phyloP scores from a whole-genome alignment of 139 green algal species.

The Micractinium sp. region DNA sequence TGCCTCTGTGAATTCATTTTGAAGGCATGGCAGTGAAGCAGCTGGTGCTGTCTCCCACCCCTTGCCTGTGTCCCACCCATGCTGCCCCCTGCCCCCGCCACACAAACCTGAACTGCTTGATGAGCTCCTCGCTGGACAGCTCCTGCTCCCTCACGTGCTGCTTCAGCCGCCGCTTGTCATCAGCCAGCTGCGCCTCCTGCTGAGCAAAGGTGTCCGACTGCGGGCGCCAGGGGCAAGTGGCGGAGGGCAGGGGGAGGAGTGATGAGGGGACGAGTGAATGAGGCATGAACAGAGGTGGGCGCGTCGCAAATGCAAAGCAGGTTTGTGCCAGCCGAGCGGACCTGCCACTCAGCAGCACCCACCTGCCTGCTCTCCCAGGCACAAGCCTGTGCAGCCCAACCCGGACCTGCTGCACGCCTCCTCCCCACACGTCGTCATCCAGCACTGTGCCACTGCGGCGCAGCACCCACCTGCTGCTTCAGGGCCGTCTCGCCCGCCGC shows the following conservation, averaged over 20 bases:
- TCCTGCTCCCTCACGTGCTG: constrained; percentile 86
- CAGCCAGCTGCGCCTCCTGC: constrained; percentile 68
- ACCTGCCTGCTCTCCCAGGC: too few species aligned
- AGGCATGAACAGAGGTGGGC: too few species aligned
- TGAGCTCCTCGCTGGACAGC: constrained; percentile 78
- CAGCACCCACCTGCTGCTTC: constrained; percentile 67
- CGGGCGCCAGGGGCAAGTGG: background rate
- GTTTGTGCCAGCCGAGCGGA: too few species aligned
- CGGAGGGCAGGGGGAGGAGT: too few species aligned
- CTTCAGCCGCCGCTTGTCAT: constrained; percentile 86
- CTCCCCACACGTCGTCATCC: too few species aligned
- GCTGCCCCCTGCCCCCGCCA: background rate
- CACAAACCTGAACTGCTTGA: constrained; percentile 70
- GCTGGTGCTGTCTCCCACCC: background rate
- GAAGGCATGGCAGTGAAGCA: background rate
- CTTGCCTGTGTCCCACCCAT: background rate
- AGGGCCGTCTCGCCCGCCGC: constrained; percentile 81
- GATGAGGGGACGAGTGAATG: background rate
- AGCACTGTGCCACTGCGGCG: background rate
- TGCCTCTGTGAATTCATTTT: background rate
- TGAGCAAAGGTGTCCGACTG: constrained; percentile 65
- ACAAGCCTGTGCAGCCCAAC: too few species aligned
- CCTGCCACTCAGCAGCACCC: too few species aligned
- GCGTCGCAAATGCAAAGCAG: too few species aligned
- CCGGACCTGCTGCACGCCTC: background rate